Evolutionary conservation across 768 basidiomycete genomes (phyloP).

Genomic region (Serendipita sp.): DNA sequence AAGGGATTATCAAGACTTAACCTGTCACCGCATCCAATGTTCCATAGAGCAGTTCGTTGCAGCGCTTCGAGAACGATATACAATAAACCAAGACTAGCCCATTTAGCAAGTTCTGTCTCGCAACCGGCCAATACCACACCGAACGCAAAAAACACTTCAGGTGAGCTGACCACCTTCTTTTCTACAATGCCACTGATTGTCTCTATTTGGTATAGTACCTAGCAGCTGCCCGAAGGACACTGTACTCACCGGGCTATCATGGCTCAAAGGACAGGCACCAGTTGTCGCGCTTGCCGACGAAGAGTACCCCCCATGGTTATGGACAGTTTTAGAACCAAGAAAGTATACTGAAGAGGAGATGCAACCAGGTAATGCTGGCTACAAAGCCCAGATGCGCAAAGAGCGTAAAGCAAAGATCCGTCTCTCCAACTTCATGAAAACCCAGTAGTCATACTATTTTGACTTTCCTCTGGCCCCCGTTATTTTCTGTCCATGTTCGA

Average conservation of each 20-base stretch:
- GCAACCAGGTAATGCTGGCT: constrained; percentile 53
- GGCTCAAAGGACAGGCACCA: constrained; percentile 65
- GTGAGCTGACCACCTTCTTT: too few species aligned
- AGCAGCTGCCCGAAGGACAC: constrained; percentile 51
- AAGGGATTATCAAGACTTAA: not conserved
- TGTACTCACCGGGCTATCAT: constrained; percentile 61
- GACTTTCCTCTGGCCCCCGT: not conserved
- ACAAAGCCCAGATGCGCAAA: constrained; percentile 34
- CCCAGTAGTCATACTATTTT: constrained; percentile 29
- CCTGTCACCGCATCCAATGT: not conserved
- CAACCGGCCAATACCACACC: not conserved
- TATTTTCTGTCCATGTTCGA: not conserved
- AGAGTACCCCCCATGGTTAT: constrained; percentile 79
- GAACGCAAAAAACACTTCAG: not conserved
- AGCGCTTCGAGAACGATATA: not conserved
- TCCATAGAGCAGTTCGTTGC: not conserved
- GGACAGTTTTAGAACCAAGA: constrained; percentile 52
- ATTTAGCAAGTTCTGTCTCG: not conserved
- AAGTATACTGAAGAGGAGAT: constrained; percentile 38
- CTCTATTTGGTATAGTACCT: not conserved
- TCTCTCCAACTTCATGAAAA: constrained; percentile 74
- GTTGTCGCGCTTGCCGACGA: constrained; percentile 65
- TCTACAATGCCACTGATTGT: too few species aligned
- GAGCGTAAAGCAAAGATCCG: constrained; percentile 55
- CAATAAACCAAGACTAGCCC: not conserved